Evolutionary conservation across 306 rosid species (phyloP), one percentile per base, ranked within the genome.

Genomic region (Purshia tridentata): DNA sequence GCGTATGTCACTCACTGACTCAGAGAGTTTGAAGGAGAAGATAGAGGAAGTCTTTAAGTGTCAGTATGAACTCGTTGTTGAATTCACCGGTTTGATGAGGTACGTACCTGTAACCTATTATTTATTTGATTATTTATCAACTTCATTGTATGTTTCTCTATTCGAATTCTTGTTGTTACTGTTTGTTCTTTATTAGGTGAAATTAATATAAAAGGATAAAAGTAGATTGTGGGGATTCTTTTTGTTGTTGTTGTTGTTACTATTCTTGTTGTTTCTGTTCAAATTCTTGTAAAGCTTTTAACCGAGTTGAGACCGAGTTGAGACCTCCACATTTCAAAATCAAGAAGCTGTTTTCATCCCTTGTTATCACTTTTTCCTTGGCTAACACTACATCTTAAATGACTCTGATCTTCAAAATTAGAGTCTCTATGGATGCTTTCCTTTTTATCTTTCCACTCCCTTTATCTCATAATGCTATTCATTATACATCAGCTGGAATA

Each of bases 41-140:
- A 83, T 88, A 44, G 98, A 91, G 86, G 95, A 91, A 54, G 88
- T 86, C 80, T 91, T 94, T 72, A 83, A 87, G 22, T 88, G 97
- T 67, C 84, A 91, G 62, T 94, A 78, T 76, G 95, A 94, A 74
- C 95, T 91, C 76, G 85, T 86, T 56, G 65, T 89, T 76, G 98
- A 91, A 71, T 94, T 91, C 85, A 94, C 98, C 4, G 98, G 96
- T 76, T 88, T 91, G 84, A 91, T 94, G 77, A 91, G 98, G 97
- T 91, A 49, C 18, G 77, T 53, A 56, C 39, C 39, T 9, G 6
- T 53, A 8, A 53, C 58, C 8, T 11, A n/a, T n/a, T n/a, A n/a
- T n/a, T n/a, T n/a, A n/a, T n/a, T n/a, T n/a, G n/a, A n/a, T n/a
- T n/a, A n/a, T n/a, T 18, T 53, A 3, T 71, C 66, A 29, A 29